phyloP scores from a whole-genome alignment of 2,329 filamentous ascomycete genomes.

The Microascus cirrosus region DNA sequence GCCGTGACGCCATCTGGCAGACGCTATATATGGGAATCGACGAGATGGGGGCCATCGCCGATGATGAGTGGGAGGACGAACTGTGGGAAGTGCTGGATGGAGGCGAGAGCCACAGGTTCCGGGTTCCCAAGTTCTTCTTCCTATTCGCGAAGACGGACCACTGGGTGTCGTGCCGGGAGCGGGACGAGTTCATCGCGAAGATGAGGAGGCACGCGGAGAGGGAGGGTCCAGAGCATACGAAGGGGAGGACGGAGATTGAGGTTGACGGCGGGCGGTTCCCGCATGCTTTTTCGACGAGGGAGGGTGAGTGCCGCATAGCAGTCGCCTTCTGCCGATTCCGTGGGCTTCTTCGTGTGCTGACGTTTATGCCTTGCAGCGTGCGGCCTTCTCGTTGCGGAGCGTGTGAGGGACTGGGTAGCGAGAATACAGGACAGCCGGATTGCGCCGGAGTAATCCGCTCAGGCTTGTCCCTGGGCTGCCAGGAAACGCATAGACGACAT shows the following conservation, averaged over 20 bases:
- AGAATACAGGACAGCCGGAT: constrained; percentile 2
- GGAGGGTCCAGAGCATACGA: constrained; percentile 13
- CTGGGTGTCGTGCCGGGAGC: constrained; percentile 46
- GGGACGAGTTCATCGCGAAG: constrained; percentile 43
- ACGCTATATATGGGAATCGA: constrained; percentile 46
- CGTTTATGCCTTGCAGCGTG: background rate
- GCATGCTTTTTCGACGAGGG: constrained; percentile 46
- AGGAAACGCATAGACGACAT: background rate
- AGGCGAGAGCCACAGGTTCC: constrained; percentile 5
- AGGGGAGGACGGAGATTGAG: constrained; percentile 31
- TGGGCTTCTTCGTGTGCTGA: background rate
- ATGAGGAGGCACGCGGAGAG: constrained; percentile 19
- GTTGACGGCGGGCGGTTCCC: constrained; percentile 45
- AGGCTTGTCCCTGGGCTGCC: background rate
- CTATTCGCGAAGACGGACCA: constrained; percentile 50
- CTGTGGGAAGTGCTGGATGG: constrained; percentile 36
- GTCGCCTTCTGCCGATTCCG: background rate
- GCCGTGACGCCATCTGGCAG: constrained; percentile 47
- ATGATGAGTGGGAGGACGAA: constrained; percentile 48
- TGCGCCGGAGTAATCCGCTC: background rate
- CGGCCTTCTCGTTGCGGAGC: background rate
- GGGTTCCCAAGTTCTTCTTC: constrained; percentile 39
- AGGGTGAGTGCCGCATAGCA: constrained; percentile 17
- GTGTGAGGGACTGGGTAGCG: background rate
- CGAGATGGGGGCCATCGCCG: constrained; percentile 47